phyloP scores from a whole-genome alignment of 2,329 filamentous ascomycete genomes.

The Calonectria pseudoreteaudii region DNA sequence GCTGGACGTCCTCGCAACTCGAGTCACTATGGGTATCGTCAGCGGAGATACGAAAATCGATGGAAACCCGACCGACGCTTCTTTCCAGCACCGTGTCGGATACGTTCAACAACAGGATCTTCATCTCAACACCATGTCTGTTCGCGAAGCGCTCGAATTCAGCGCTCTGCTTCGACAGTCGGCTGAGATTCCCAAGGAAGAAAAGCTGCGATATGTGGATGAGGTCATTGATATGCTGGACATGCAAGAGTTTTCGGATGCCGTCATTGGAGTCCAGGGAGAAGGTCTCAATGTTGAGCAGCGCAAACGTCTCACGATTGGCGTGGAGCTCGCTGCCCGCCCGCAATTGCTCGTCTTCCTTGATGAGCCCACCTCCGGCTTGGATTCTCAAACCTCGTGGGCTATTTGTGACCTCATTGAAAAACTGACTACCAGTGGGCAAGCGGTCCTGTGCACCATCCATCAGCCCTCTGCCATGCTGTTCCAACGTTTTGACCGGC shows the following conservation, averaged over 20 bases:
- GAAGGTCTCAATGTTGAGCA: slow-evolving; percentile 62
- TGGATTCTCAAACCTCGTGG: slow-evolving; percentile 82
- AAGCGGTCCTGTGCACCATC: slow-evolving; percentile 60
- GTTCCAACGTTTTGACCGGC: slow-evolving; percentile 63
- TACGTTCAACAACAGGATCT: slow-evolving; percentile 81
- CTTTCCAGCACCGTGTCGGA: slow-evolving; percentile 76
- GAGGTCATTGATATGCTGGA: slow-evolving; percentile 46
- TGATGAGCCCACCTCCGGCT: slow-evolving; percentile 81
- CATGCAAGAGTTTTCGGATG: slow-evolving; percentile 75
- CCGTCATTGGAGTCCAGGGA: slow-evolving; percentile 65
- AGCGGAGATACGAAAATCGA: slow-evolving; percentile 78
- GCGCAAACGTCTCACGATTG: slow-evolving; percentile 75
- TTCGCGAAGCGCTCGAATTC: slow-evolving; percentile 64
- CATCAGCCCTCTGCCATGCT: slow-evolving; percentile 60
- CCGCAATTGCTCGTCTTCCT: slow-evolving; percentile 79
- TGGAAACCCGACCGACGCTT: slow-evolving; percentile 69
- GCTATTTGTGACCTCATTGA: slow-evolving; percentile 78
- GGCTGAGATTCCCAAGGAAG: slow-evolving; percentile 58
- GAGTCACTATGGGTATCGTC: slow-evolving; percentile 80
- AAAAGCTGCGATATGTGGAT: slow-evolving; percentile 46
- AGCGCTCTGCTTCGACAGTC: slow-evolving; percentile 76
- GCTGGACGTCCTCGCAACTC: slow-evolving; percentile 77
- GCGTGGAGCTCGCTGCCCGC: slow-evolving; percentile 80
- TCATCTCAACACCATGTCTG: slow-evolving; percentile 76
- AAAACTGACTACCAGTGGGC: slow-evolving; percentile 65